phyloP scores from a whole-genome alignment of 2,329 filamentous ascomycete species.

The Pseudopyricularia cyperi region DNA sequence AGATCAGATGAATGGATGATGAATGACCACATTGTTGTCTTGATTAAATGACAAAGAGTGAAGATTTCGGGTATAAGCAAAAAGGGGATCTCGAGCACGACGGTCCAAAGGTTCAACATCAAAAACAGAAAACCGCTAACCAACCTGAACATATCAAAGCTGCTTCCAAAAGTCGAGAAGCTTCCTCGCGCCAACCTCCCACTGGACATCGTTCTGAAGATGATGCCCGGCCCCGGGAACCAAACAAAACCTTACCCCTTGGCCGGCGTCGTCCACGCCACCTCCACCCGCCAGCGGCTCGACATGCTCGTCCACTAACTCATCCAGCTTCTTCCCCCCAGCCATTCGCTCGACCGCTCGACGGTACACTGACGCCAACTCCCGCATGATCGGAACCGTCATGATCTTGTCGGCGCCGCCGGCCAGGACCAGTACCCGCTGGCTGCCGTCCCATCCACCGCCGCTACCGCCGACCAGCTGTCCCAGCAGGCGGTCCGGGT shows the following conservation, averaged over 20 bases:
- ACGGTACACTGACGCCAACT: slow-evolving; percentile 25
- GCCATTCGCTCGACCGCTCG: slow-evolving; percentile 17
- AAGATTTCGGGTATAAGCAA: too few relatives aligned
- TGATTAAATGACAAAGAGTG: too few relatives aligned
- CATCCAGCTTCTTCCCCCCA: slow-evolving; percentile 16
- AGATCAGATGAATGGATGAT: too few relatives aligned
- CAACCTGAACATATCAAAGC: slow-evolving; percentile 9
- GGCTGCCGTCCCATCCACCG: slow-evolving; percentile 4
- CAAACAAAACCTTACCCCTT: slow-evolving; percentile 25
- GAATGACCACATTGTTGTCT: too few relatives aligned
- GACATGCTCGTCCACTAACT: slow-evolving; percentile 3
- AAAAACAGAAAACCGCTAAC: not conserved
- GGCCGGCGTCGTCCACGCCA: slow-evolving; percentile 13
- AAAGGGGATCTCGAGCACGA: too few relatives aligned
- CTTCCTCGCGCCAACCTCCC: slow-evolving; percentile 31
- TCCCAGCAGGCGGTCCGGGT: slow-evolving; percentile 14
- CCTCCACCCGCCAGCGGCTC: slow-evolving; percentile 9
- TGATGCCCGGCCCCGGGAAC: slow-evolving; percentile 36
- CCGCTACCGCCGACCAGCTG: slow-evolving; percentile 9
- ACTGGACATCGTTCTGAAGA: slow-evolving; percentile 36
- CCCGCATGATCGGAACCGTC: slow-evolving; percentile 20
- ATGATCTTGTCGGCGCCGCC: slow-evolving; percentile 27
- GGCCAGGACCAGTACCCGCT: slow-evolving; percentile 24
- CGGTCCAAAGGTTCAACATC: too few relatives aligned
- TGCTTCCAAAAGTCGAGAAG: slow-evolving; percentile 26